Evolutionary conservation across 2,329 filamentous ascomycete species (phyloP), one percentile per base, ranked within the genome.

Genomic region (Curvularia eragrostidis): DNA sequence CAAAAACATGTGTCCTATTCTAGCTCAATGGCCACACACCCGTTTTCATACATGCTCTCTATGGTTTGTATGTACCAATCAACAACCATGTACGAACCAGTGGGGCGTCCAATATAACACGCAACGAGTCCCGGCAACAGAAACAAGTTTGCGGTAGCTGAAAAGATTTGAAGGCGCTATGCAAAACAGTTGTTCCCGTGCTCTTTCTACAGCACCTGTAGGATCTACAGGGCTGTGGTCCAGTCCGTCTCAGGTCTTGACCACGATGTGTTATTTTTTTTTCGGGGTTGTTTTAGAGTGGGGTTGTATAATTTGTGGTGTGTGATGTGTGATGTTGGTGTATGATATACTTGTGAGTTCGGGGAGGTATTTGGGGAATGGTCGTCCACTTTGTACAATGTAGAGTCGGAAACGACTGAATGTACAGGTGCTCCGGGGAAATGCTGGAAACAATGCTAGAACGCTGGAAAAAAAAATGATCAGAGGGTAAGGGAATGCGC

Each of bases 401-500:
- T 36, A n/a, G 12, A 38, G 13, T 46, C 9, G 51, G 46, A 46
- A 58, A 58, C 46, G 32, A 54, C 59, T 34, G 46, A 53, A 54
- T 59, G 21, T 51, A 26, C 52, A 50, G 21, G 32, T 39, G 48
- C 52, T 51, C 52, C 47, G 52, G 52, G 52, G 8, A 48, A 51
- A 58, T 58, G 56, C 56, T 58, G 19, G 23, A 42, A 32, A 55
- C 34, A 50, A 36, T 50, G 56, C 52, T 55, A 51, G 52, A 55
- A 58, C 52, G 56, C 52, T 58, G 13, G 47, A 51, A 42, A 34
- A 36, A 19, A 50, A 34, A 44, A n/a, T n/a, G n/a, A n/a, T 36
- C 39, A 46, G 19, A 32, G n/a, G 43, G n/a, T 12, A 38, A 24
- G 26, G 34, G 28, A 23, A 28, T 10, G 49, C n/a, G 15, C 52